Conservation (phyloP, 768 basidiomycete genomes). For the Hysterangium stoloniferum region DNA sequence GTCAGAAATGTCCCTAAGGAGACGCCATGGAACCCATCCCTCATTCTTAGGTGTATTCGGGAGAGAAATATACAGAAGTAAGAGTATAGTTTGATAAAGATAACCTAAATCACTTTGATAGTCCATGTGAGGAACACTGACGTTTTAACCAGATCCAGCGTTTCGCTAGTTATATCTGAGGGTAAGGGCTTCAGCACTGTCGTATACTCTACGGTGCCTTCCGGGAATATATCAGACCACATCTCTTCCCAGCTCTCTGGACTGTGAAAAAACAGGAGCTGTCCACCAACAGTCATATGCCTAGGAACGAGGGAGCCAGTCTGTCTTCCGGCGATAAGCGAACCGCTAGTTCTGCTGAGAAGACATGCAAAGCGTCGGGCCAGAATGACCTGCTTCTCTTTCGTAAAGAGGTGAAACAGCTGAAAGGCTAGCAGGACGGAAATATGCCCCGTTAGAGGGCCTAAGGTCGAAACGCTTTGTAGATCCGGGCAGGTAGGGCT, state of each 20-base stretch:
- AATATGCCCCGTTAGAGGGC: neutral
- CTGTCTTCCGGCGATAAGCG: neutral
- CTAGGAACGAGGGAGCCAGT: neutral
- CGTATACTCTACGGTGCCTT: neutral
- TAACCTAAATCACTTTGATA: neutral
- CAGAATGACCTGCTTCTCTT: neutral
- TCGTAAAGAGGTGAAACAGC: neutral
- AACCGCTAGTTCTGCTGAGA: neutral
- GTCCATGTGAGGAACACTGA: neutral
- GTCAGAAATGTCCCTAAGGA: no score
- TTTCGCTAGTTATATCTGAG: neutral
- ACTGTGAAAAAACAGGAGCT: neutral
- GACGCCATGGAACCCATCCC: no score
- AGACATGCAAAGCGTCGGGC: neutral
- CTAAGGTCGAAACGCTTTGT: neutral
- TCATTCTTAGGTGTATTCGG: no score
- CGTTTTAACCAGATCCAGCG: neutral
- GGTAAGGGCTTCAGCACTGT: neutral
- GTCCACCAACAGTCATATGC: neutral
- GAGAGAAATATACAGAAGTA: no score
- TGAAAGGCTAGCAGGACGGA: neutral
- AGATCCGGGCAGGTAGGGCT: neutral
- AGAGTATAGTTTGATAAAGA: no score
- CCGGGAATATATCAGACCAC: neutral
- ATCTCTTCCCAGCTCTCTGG: neutral